A percentile compares a stretch with the other conserved stretches of the same genome.
phyloP scores from a whole-genome alignment of 495 filamentous ascomycete species.

The Neurospora pannonica region DNA sequence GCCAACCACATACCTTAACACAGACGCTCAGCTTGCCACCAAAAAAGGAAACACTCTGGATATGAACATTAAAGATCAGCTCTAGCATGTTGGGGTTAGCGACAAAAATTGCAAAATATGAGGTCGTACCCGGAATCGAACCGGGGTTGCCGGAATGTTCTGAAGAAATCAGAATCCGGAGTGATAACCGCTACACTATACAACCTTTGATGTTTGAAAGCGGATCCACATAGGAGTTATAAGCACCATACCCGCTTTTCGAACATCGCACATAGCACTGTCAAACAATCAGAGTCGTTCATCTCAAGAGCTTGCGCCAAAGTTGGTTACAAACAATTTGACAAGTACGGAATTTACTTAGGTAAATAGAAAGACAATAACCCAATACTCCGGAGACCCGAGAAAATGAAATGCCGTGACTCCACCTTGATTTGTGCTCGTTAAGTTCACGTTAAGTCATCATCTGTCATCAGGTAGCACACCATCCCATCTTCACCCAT shows the following conservation, averaged over 20 bases:
- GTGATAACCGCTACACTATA: background rate
- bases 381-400: background rate
- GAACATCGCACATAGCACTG: background rate
- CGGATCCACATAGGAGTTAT: background rate
- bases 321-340: background rate
- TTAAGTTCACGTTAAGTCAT: background rate
- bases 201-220: background rate
- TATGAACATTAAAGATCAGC: background rate
- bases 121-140: constrained; percentile 28
- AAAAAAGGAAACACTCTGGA: background rate
- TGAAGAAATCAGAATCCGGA: background rate
- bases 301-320: background rate
- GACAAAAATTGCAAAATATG: background rate
- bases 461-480: background rate
- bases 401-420: background rate
- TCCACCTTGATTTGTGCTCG: background rate
- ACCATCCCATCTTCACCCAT: background rate
- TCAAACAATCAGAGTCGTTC: background rate
- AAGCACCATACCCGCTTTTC: background rate
- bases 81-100: background rate
- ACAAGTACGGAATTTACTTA: background rate
- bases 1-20: no score
- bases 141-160: constrained; percentile 20
- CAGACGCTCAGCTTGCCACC: background rate
- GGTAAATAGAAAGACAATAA: background rate